These are phyloP conservation scores for Eremochloa ophiuroides DNA, from an alignment of 176 grass and related monocot species.

Conservation along the genomic window DNA sequence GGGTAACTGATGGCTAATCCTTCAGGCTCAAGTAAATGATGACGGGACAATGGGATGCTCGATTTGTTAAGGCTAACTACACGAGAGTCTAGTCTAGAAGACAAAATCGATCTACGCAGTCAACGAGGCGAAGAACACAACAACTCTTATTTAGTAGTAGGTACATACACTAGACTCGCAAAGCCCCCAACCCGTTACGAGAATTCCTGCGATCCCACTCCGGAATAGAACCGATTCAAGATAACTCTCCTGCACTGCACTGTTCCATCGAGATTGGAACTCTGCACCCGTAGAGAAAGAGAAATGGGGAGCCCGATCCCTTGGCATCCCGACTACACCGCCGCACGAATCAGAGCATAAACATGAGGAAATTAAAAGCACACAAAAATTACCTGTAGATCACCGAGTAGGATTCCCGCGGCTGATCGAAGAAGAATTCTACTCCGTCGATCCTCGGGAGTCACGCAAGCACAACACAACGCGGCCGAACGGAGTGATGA, in stretches of 20 bases:
- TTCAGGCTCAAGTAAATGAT: neutral
- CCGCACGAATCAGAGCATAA: neutral
- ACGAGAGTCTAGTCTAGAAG: too few relatives aligned
- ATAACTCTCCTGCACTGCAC: neutral
- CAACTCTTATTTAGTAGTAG: too few relatives aligned
- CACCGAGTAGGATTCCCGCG: neutral
- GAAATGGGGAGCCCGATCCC: neutral
- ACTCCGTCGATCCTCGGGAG: neutral
- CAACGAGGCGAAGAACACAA: neutral
- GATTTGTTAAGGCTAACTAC: neutral
- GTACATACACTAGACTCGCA: neutral
- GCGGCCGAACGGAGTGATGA: neutral
- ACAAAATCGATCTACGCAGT: neutral
- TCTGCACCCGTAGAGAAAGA: neutral
- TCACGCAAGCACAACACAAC: neutral
- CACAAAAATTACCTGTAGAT: neutral
- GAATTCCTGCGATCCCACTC: neutral
- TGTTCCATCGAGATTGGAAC: constrained; percentile 18
- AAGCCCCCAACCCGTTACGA: neutral
- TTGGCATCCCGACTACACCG: neutral
- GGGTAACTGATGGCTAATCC: neutral
- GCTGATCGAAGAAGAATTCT: neutral
- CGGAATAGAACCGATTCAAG: too few relatives aligned
- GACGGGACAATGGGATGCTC: neutral
- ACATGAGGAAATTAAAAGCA: neutral